phyloP scores from a whole-genome alignment of 2,329 filamentous ascomycete species.

The Hymenoscyphus linearis region DNA sequence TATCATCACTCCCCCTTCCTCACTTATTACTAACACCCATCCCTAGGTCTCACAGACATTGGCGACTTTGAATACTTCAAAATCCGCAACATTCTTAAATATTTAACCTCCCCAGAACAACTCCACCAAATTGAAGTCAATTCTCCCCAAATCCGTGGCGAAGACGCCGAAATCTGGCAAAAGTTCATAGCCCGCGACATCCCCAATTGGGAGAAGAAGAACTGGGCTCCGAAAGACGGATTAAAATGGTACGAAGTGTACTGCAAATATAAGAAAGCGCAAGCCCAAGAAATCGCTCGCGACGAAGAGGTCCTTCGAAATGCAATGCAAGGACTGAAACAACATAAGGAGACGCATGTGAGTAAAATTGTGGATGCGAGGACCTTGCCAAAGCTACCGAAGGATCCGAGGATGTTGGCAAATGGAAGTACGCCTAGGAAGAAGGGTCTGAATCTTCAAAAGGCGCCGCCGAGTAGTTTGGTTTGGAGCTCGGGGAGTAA shows the following conservation, averaged over 20 bases:
- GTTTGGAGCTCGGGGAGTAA: slow-evolving; percentile 45
- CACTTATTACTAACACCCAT: slow-evolving; percentile 6
- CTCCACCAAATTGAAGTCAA: slow-evolving; percentile 68
- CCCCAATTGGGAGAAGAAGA: slow-evolving; percentile 54
- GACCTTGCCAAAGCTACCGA: slow-evolving; percentile 40
- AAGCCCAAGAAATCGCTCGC: slow-evolving; percentile 49
- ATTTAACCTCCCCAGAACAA: slow-evolving; percentile 68
- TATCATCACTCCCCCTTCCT: slow-evolving; percentile 3
- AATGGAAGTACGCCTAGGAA: slow-evolving; percentile 31
- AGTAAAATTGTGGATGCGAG: slow-evolving; percentile 51
- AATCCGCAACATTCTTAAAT: slow-evolving; percentile 62
- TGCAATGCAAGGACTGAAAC: slow-evolving; percentile 51
- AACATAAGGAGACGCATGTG: slow-evolving; percentile 51
- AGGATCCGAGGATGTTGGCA: slow-evolving; percentile 34
- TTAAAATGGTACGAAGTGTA: slow-evolving; percentile 76
- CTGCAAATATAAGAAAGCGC: slow-evolving; percentile 57
- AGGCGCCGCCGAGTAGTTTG: slow-evolving; percentile 33
- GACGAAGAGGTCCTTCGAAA: slow-evolving; percentile 52
- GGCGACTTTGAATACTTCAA: slow-evolving; percentile 65
- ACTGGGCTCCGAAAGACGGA: slow-evolving; percentile 60
- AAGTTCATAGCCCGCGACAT: slow-evolving; percentile 76
- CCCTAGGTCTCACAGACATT: slow-evolving; percentile 57
- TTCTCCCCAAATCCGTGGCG: slow-evolving; percentile 69
- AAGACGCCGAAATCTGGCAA: slow-evolving; percentile 70
- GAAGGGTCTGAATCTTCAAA: slow-evolving; percentile 26